Percentiles rank a stretch among this genome's conserved stretches.
These are phyloP conservation scores for Solanum acaule DNA, from an alignment of 257 asterid genomes.

Conservation along the genomic window DNA sequence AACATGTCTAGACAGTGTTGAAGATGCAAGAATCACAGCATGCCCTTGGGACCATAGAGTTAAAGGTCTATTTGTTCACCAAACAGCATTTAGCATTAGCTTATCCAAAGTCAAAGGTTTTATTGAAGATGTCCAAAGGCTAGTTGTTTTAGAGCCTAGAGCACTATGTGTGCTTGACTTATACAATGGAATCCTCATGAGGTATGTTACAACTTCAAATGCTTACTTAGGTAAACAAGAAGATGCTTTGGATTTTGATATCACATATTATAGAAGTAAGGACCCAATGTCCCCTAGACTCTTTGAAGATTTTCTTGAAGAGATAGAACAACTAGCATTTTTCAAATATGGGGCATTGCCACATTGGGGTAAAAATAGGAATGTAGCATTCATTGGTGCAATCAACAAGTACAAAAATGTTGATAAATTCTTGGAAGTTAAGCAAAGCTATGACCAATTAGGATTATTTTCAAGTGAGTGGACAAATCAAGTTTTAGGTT, in stretches of 20 bases:
- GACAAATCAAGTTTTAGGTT: constrained; percentile 17
- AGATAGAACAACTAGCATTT: constrained; percentile 12
- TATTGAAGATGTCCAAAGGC: constrained; percentile 8
- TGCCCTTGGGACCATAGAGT: constrained; percentile 22
- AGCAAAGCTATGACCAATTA: constrained; percentile 1
- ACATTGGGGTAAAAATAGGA: constrained; percentile 25
- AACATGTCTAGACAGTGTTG: constrained; percentile 9
- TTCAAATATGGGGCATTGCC: constrained; percentile 18
- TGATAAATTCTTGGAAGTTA: constrained; percentile 9
- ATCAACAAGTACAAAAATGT: constrained; percentile 7
- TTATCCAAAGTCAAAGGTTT: constrained; percentile 14
- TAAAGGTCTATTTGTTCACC: constrained; percentile 9
- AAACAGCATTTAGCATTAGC: constrained; percentile 8
- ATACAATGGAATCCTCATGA: constrained; percentile 10
- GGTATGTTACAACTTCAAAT: constrained; percentile 12
- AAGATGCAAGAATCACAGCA: constrained; percentile 3
- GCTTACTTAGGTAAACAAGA: constrained; percentile 22
- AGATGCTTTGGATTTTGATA: constrained; percentile 15
- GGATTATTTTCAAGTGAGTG: constrained; percentile 21
- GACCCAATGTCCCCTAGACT: constrained; percentile 16
- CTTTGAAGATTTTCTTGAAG: constrained; percentile 16
- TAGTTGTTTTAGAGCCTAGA: constrained; percentile 1
- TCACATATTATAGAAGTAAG: constrained; percentile 11
- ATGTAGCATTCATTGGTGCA: constrained; percentile 9
- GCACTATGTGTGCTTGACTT: constrained; percentile 6